Base-by-base conservation (phyloP, 2,329 filamentous ascomycete species). In the Colletotrichum ledebouriae region DNA sequence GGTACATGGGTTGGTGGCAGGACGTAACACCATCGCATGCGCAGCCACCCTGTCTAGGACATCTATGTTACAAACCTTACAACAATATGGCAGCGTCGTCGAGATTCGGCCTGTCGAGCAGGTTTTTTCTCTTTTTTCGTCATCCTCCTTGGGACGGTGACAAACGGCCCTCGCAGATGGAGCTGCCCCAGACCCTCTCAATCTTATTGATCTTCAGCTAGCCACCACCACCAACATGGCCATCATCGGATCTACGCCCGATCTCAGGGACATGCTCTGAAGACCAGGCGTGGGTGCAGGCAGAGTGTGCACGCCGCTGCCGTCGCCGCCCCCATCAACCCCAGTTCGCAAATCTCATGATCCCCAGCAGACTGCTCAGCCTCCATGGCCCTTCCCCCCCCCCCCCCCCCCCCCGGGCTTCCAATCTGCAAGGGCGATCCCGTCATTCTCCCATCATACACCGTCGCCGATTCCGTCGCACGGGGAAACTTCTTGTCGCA, bases 391-490 rank as follows among this genome's bases (percentile, higher is more conserved):
- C 41, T 4, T 13, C 41, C 41, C 47, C 25, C 4, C 25, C 25
- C 25, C 4, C 4, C 17, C 17, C 47, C 25, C 4, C 25, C 25
- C 25, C 4, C 4, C 17, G 1, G 17, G 17, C 4, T 25, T 33
- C 59, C 37, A 42, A 20, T 46, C 39, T 17, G 57, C 34, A n/a
- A 25, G 5, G 25, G 44, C 4, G 22, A 25, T 66, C 44, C 56
- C 47, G 56, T 60, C 55, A 65, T 37, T 20, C 12, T 39, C 12
- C 47, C 63, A 20, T 65, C 47, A 65, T 52, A 20, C 13, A 29
- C 29, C 6, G 6, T 29, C 29, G 3, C 9, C 29, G 7, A 6
- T 29, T 29, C 7, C 6, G 6, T 29, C 2, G 29, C 29, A 9
- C 6, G 7, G 6, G 29, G 29, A 29, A 29, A 29, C 29, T 29